Conservation (phyloP, 371 early-diverging fungal genomes). For the Mucor plumbeus region DNA sequence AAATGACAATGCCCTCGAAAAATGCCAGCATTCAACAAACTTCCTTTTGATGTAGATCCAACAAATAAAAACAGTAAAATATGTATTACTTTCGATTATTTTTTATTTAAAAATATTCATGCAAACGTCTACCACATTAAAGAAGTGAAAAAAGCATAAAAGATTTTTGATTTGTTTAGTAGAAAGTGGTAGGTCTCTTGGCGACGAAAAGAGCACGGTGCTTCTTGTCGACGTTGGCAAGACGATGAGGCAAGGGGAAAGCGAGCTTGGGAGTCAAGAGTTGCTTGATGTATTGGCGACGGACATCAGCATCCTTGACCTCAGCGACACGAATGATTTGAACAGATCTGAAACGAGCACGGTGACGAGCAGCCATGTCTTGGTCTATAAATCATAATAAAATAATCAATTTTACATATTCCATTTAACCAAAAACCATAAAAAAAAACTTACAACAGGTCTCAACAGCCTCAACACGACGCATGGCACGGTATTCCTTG, state of each 20-base stretch:
- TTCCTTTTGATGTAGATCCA: neutral
- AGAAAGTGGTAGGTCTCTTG: slow-evolving; percentile 93
- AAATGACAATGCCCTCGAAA: too few relatives aligned
- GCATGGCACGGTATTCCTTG: slow-evolving; percentile 99
- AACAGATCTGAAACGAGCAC: slow-evolving; percentile 96
- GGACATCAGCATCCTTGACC: slow-evolving; percentile 88
- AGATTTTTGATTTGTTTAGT: slow-evolving; percentile 38
- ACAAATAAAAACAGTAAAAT: too few relatives aligned
- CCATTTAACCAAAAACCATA: slow-evolving; percentile 34
- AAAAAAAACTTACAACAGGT: slow-evolving; percentile 74
- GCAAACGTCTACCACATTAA: slow-evolving; percentile 9
- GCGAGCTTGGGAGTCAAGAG: slow-evolving; percentile 85
- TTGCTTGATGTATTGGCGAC: slow-evolving; percentile 98
- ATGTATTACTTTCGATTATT: slow-evolving; percentile 7
- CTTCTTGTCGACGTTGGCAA: slow-evolving; percentile 76
- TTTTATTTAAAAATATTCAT: slow-evolving; percentile 11
- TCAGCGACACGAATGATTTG: slow-evolving; percentile 98
- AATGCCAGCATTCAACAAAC: too few relatives aligned
- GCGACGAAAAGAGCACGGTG: slow-evolving; percentile 85
- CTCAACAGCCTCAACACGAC: slow-evolving; percentile 94
- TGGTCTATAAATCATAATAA: slow-evolving; percentile 67
- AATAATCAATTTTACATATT: too few relatives aligned
- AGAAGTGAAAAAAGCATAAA: slow-evolving; percentile 6
- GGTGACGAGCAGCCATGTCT: slow-evolving; percentile 99
- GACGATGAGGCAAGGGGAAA: slow-evolving; percentile 99